Conservation (phyloP, 192 early-diverging fungal species). For the Backusella luteola region DNA sequence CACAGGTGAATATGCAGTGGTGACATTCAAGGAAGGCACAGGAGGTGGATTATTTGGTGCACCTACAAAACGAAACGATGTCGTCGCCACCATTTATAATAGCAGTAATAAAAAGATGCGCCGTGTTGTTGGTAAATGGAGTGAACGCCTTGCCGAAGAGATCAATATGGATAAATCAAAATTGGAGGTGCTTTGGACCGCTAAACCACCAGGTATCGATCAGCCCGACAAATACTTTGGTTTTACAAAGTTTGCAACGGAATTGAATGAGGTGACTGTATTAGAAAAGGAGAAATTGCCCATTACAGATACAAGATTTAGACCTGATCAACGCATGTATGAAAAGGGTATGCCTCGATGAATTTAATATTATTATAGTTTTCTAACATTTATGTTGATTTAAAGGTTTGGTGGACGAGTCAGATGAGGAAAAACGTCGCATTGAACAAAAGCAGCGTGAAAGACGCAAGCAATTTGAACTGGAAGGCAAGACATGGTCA, state of each 20-base stretch:
- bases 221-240: conserved; percentile 84
- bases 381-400: background rate
- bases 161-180: conserved; percentile 53
- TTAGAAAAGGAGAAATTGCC: conserved; percentile 65
- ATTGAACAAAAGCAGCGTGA: conserved; percentile 92
- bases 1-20: conserved; percentile 67
- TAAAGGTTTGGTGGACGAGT: conserved; percentile 70
- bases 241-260: conserved; percentile 83
- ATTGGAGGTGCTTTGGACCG: conserved; percentile 84
- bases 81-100: conserved; percentile 57
- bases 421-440: conserved; percentile 80
- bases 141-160: conserved; percentile 60
- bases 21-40: conserved; percentile 84
- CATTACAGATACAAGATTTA: conserved; percentile 87
- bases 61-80: conserved; percentile 70
- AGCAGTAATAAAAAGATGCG: conserved; percentile 50
- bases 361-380: background rate
- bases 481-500: conserved; percentile 58
- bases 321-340: conserved; percentile 92
- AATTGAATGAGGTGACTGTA: conserved; percentile 85
- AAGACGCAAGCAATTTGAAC: conserved; percentile 73
- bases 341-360: conserved; percentile 51
- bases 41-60: conserved; percentile 65
- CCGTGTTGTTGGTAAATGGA: conserved; percentile 61
- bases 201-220: conserved; percentile 57